Percentiles rank a stretch among this genome's conserved stretches.
Conservation (phyloP, 768 basidiomycete species). For the Polyporus arcularius region DNA sequence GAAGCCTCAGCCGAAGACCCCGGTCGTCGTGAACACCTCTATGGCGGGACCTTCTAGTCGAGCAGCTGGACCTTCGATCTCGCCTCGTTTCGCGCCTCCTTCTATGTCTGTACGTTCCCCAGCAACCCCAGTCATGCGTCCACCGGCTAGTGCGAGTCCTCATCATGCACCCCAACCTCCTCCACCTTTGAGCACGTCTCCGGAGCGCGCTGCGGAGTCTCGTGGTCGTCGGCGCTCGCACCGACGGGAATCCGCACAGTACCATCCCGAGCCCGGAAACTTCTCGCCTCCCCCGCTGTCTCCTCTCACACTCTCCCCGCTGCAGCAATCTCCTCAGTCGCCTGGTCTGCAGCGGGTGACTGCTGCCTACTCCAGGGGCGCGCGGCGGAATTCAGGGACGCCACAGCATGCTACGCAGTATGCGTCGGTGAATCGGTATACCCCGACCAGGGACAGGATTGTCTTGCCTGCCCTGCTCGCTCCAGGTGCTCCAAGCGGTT, state of each 20-base stretch:
- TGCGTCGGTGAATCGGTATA: slow-evolving; percentile 12
- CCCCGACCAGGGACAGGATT: slow-evolving; percentile 22
- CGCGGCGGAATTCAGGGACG: slow-evolving; percentile 3
- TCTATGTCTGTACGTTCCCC: neutral
- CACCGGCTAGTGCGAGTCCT: neutral
- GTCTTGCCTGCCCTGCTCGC: slow-evolving; percentile 28
- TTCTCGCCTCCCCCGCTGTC: neutral
- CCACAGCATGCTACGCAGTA: neutral
- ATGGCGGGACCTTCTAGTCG: neutral
- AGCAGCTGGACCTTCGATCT: neutral
- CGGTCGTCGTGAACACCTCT: neutral
- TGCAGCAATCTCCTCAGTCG: neutral
- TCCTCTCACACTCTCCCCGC: neutral
- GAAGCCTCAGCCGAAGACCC: slow-evolving; percentile 5
- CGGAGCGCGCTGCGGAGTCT: neutral
- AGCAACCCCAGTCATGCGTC: neutral
- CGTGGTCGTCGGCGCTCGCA: slow-evolving; percentile 8
- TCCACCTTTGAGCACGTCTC: neutral
- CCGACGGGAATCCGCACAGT: slow-evolving; percentile 1
- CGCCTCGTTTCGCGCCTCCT: neutral
- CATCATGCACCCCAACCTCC: neutral
- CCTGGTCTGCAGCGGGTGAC: slow-evolving; percentile 5
- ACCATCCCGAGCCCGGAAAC: neutral
- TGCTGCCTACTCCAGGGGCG: slow-evolving; percentile 13
- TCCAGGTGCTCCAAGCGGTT: neutral